Evolutionary conservation across 495 filamentous ascomycete genomes (phyloP).

Genomic region (Bathelium albidoporum): DNA sequence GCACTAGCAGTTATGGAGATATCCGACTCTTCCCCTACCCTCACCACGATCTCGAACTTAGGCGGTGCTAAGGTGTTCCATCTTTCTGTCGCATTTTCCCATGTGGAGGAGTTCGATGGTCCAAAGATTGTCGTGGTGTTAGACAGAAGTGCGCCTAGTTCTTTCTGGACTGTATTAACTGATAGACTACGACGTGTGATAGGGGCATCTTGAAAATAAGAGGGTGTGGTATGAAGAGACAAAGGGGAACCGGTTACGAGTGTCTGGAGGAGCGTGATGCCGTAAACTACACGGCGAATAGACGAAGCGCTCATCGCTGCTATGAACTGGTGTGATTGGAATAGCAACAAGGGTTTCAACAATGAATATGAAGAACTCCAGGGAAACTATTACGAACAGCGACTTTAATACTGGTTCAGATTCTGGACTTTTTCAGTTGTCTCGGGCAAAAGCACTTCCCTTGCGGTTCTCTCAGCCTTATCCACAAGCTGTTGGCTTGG

Average conservation of each 20-base stretch:
- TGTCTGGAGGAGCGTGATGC: neutral
- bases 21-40: neutral
- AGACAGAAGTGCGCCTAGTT: neutral
- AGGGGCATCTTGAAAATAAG: neutral
- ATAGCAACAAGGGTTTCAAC: neutral
- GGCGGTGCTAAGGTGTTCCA: neutral
- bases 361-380: neutral
- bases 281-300: neutral
- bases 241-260: neutral
- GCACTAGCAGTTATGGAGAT: neutral
- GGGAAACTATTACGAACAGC: neutral
- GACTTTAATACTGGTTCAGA: neutral
- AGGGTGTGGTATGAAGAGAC: neutral
- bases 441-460: neutral
- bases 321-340: neutral
- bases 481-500: neutral
- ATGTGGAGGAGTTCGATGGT: neutral
- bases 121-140: neutral
- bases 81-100: neutral
- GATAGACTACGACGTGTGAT: neutral
- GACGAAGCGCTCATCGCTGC: neutral
- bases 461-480: neutral
- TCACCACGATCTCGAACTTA: neutral
- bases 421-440: neutral
- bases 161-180: neutral